Evolutionary conservation across 148 eudicot species (phyloP), one percentile per base, ranked within the genome.

Genomic region (Rhododendron williamsianum): DNA sequence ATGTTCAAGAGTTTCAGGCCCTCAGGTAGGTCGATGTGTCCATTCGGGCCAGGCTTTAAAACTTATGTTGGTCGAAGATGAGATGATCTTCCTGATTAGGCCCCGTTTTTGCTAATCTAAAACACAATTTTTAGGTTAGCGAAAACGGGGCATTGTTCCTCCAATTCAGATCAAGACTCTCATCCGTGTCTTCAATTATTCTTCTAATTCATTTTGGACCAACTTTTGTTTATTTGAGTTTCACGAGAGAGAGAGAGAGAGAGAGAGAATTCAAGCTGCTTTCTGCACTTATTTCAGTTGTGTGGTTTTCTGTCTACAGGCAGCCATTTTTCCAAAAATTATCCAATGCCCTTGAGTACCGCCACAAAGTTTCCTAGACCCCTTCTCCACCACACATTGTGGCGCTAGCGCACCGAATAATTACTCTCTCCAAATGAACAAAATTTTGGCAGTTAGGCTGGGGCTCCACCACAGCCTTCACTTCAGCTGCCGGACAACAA

Each of bases 331-430:
- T 16, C 6, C 3, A 35, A 49, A 49, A 49, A 49, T 49, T 49
- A 49, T 49, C 0, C 54, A 49, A 49, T 49, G 16, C 54, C 54
- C 15, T 49, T 49, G 15, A 0, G 16, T 49, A 49, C 54, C 54
- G 3, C 0, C 1, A 49, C 15, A 0, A 0, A 2, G 13, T 49
- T 49, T 0, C 3, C 54, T 0, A 49, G 0, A 49, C 3, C 3
- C 54, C 16, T 49, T 49, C 16, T 10, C 16, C 15, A 49, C 54
- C 54, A 49, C 15, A 49, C 54, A 46, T 46, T 46, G 9, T 46
- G 49, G 49, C 49, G 10, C 49, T 8, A 46, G 49, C 2, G 10
- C 49, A 46, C 49, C 10, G 10, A 46, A 46, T 46, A 46, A 46
- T 46, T 1, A 46, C 49, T 46, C 49, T 46, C 10, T 46, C 49